Conservation (phyloP, 2,329 filamentous ascomycete species). For the Fusarium humuli region DNA sequence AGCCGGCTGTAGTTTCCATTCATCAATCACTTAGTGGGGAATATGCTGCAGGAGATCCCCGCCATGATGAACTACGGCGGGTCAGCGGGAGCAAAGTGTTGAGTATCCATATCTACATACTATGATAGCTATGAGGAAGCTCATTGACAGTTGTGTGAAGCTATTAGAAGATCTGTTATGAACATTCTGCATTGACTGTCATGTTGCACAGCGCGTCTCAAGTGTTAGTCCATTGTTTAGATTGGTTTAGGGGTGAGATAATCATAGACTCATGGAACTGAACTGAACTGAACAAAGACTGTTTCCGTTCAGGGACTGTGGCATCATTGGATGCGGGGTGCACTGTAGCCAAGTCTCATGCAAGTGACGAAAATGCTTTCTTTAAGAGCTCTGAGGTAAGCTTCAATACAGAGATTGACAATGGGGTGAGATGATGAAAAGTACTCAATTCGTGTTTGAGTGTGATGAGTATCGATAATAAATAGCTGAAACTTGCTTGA, state of each 20-base stretch:
- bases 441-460: constrained; percentile 36
- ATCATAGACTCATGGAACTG: constrained; percentile 21
- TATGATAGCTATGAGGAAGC: background rate
- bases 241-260: background rate
- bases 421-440: constrained; percentile 22
- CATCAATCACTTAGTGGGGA: constrained; percentile 45
- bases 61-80: constrained; percentile 37
- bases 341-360: constrained; percentile 40
- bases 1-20: constrained; percentile 4
- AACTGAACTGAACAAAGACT: constrained; percentile 13
- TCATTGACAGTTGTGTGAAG: background rate
- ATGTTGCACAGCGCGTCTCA: constrained; percentile 23
- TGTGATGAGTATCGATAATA: background rate
- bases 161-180: background rate
- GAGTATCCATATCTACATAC: constrained; percentile 2
- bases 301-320: constrained; percentile 39
- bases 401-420: constrained; percentile 8
- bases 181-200: constrained; percentile 8
- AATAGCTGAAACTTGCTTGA: background rate
- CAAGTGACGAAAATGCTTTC: constrained; percentile 28
- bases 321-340: constrained; percentile 46
- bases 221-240: constrained; percentile 1
- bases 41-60: constrained; percentile 37
- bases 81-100: constrained; percentile 21
- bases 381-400: constrained; percentile 18